Evolutionary conservation across 2,329 filamentous ascomycete species (phyloP), one percentile per base, ranked within the genome.

Genomic region (Dothistroma pini): DNA sequence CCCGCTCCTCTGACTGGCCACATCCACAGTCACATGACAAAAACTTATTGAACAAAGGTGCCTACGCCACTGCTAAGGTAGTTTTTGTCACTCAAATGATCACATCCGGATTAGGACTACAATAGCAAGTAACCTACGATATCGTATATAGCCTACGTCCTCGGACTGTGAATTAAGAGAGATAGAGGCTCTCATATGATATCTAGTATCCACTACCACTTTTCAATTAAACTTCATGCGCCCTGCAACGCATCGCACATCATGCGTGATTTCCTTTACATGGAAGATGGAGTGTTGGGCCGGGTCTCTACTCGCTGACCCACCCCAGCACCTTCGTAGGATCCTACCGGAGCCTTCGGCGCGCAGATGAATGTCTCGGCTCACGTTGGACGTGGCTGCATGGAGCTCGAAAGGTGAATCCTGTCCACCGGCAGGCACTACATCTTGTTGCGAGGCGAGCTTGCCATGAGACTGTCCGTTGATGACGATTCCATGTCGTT

Each of bases 321-420:
- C n/a, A 41, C 14, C 9, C 41, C n/a, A 44, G 52, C 19, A 60
- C 47, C 50, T 60, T 25, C 22, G 34, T 32, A 31, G 44, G 19
- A 47, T 21, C 47, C n/a, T 9, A 22, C 16, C 54, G 58, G 58
- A 49, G 54, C 47, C 11, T 10, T 38, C 54, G 53, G 53, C 54
- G 31, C 48, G 16, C 21, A 50, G 47, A 56, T 31, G 31, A 31
- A 47, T 52, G 29, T 16, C 47, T 16, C 34, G 53, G 9, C 12
- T 48, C 53, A 47, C 34, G 32, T 38, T 35, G 34, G 48, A 57
- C 54, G 50, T 41, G 25, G 32, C 58, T 57, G 54, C 58, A 60
- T 47, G 44, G 34, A 41, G 58, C 53, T 56, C 21, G 29, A 52
- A 44, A 56, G 51, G 51, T 35, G 14, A 16, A 19, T 44, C 14